Evolutionary conservation across 2,329 filamentous ascomycete species (phyloP), one percentile per base, ranked within the genome.

Genomic region (Leptographium procerum): DNA sequence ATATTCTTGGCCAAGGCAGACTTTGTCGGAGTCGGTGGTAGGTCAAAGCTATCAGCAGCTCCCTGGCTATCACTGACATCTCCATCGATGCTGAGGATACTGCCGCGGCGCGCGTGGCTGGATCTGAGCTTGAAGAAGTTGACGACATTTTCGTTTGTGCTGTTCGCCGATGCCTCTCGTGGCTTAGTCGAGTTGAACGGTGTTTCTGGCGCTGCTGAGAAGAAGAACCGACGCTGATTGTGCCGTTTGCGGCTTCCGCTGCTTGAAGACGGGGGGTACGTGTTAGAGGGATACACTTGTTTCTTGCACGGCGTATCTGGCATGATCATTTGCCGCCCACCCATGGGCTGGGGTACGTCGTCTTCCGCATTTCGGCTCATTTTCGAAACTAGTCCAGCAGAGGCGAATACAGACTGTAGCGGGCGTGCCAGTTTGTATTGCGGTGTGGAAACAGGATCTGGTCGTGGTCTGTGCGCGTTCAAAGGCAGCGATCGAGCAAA

Each of bases 221-320:
- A 86, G 62, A 88, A 85, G 61, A 63, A 63, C 1, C 60, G 60
- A 16, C 61, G 63, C 55, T 84, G 81, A 59, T 84, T 81, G 63
- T 50, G 36, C 33, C 83, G 77, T 65, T 81, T 80, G 69, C 84
- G 76, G 53, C 80, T 80, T 68, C 80, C 81, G 68, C 80, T 85
- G 56, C 83, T 84, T 14, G 76, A 75, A 1, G 75, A 75, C 1
- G 78, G 80, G 1, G 84, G 83, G 71, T 81, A 81, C 56, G 87
- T 83, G 65, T 87, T 78, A 72, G 91, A 83, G 59, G 86, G 74
- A 64, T 83, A 85, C 5, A 79, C 76, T 57, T 87, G 85, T 68
- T 94, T 91, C 75, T 97, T 99, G 73, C 94, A 97, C 1, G 94
- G 94, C 1, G 94, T 99, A 68, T 97, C 94, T 1, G 94, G 92